phyloP scores from a whole-genome alignment of 2,329 filamentous ascomycete genomes.

The Neopestalotiopsis clavispora region DNA sequence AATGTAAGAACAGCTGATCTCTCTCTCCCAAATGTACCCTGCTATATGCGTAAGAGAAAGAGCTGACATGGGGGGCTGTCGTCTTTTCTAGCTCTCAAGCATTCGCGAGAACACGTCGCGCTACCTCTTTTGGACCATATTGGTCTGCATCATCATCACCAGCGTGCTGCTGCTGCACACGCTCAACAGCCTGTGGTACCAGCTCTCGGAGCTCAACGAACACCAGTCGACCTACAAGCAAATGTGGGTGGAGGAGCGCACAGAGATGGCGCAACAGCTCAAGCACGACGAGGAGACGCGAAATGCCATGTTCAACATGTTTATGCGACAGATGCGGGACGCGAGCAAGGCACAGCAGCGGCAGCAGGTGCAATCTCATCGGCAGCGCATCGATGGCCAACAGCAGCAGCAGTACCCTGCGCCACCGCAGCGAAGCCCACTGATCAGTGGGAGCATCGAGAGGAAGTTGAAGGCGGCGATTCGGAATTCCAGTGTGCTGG shows the following conservation, averaged over 20 bases:
- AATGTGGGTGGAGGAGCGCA: slow-evolving; percentile 17
- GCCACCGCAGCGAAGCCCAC: not conserved
- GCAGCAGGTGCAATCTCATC: not conserved
- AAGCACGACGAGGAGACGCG: not conserved
- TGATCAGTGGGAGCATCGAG: not conserved
- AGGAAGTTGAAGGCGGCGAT: not conserved
- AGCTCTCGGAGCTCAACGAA: slow-evolving; percentile 16
- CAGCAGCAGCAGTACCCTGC: not conserved
- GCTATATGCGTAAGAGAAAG: not conserved
- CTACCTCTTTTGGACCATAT: slow-evolving; percentile 19
- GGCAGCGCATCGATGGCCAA: not conserved
- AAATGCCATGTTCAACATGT: slow-evolving; percentile 3
- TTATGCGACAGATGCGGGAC: not conserved
- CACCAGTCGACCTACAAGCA: slow-evolving; percentile 16
- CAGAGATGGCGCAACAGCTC: slow-evolving; percentile 10
- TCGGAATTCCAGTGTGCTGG: not conserved
- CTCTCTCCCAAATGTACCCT: too few species aligned
- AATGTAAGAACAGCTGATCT: slow-evolving; percentile 5
- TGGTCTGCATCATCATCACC: slow-evolving; percentile 2
- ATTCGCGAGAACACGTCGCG: slow-evolving; percentile 15
- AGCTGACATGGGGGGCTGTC: not conserved
- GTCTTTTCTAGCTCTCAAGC: not conserved
- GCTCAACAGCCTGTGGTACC: slow-evolving; percentile 14
- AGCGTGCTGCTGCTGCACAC: slow-evolving; percentile 8
- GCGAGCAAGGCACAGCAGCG: not conserved